Conservation (phyloP, 2,329 filamentous ascomycete species). For the Atkinsonella texensis region DNA sequence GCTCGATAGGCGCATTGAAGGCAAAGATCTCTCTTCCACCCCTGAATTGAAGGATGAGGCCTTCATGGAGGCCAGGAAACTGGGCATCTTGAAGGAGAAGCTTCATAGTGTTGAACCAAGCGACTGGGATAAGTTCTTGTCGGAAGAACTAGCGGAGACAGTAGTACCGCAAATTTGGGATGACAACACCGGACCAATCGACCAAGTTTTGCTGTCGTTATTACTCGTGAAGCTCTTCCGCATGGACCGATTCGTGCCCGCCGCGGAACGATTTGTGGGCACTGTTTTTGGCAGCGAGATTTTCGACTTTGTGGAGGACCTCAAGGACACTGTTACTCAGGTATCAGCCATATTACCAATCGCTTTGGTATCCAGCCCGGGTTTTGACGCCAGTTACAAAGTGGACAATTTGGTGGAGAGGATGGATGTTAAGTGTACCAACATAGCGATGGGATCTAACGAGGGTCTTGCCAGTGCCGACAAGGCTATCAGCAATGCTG, state of each 20-base stretch:
- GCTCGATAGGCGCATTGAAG: conserved; percentile 64
- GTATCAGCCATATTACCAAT: conserved; percentile 78
- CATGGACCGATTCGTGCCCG: conserved; percentile 87
- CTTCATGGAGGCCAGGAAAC: conserved; percentile 54
- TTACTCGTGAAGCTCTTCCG: conserved; percentile 90
- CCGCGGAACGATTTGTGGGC: conserved; percentile 80
- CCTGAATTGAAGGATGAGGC: conserved; percentile 52
- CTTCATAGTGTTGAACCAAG: conserved; percentile 48
- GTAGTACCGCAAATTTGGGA: conserved; percentile 69
- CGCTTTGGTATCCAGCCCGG: conserved; percentile 84
- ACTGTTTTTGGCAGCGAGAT: conserved; percentile 75
- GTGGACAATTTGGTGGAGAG: conserved; percentile 89
- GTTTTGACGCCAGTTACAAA: conserved; percentile 98
- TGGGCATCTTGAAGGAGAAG: conserved; percentile 61
- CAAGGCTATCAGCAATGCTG: conserved; percentile 87
- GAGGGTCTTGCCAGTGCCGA: conserved; percentile 87
- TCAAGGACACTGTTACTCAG: conserved; percentile 73
- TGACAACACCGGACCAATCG: conserved; percentile 46
- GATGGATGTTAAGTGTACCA: conserved; percentile 71
- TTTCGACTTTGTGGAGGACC: conserved; percentile 74
- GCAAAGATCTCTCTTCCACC: conserved; percentile 66
- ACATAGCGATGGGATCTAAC: conserved; percentile 98
- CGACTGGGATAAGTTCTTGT: conserved; percentile 73
- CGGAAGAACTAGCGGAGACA: conserved; percentile 77
- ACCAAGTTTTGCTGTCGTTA: conserved; percentile 71